Evolutionary conservation across 2,329 filamentous ascomycete genomes (phyloP).

Genomic region (Aspergillus tanneri): DNA sequence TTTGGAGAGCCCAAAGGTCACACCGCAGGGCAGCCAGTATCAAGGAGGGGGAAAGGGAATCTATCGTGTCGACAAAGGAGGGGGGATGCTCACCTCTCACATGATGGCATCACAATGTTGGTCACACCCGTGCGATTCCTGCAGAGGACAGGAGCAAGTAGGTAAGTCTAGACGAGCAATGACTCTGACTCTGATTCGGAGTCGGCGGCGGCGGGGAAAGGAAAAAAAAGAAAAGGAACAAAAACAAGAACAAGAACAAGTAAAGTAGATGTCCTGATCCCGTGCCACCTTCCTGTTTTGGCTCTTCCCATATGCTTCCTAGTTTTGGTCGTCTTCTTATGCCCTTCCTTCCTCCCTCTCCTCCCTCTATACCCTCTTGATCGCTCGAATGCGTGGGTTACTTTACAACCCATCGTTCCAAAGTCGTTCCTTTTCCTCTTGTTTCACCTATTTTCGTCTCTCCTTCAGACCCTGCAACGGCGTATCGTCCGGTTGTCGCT

Average conservation of each 20-base stretch:
- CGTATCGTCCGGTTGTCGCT: background rate
- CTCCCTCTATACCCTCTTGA: background rate
- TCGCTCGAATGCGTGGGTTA: background rate
- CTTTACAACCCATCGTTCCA: background rate
- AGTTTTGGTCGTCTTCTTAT: background rate
- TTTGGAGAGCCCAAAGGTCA: background rate
- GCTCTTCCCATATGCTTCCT: background rate
- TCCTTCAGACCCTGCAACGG: no score
- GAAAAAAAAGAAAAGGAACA: background rate
- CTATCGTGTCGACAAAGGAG: background rate
- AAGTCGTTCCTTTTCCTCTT: background rate
- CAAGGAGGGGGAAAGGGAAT: no score
- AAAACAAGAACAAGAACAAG: background rate
- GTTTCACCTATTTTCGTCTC: background rate
- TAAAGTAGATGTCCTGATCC: background rate
- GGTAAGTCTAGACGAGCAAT: no score
- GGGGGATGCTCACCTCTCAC: constrained; percentile 11
- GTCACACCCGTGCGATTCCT: constrained; percentile 9
- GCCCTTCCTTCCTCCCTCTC: background rate
- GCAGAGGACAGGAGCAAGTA: no score
- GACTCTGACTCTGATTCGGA: no score
- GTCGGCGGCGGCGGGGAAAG: background rate
- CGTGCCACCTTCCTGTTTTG: background rate
- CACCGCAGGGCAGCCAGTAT: background rate
- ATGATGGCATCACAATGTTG: constrained; percentile 21